Conservation (phyloP, 2,329 filamentous ascomycete species). For the Rugonectria rugulosa region DNA sequence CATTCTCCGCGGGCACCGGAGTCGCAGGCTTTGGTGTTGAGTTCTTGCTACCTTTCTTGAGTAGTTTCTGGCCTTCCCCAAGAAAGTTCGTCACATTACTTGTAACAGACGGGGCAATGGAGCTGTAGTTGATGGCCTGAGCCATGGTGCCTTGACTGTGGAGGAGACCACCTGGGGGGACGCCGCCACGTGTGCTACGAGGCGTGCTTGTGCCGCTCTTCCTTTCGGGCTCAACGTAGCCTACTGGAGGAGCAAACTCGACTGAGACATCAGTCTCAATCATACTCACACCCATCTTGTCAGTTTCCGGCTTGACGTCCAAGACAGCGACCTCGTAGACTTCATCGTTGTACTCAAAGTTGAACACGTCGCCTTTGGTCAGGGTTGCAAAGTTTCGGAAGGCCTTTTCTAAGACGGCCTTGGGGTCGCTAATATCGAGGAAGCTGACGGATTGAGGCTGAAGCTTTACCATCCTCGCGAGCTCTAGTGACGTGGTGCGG, state of each 20-base stretch:
- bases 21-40: slow-evolving; percentile 71
- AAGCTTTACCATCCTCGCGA: slow-evolving; percentile 92
- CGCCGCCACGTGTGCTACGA: slow-evolving; percentile 67
- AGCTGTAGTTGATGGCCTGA: slow-evolving; percentile 94
- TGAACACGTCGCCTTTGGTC: slow-evolving; percentile 93
- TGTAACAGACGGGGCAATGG: slow-evolving; percentile 82
- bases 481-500: slow-evolving; percentile 90
- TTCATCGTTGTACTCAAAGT: slow-evolving; percentile 95
- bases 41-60: slow-evolving; percentile 80
- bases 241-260: slow-evolving; percentile 92
- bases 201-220: slow-evolving; percentile 88
- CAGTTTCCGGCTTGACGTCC: slow-evolving; percentile 86
- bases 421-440: slow-evolving; percentile 95
- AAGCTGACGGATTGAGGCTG: slow-evolving; percentile 94
- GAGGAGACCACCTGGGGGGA: slow-evolving; percentile 76
- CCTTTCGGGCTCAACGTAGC: slow-evolving; percentile 87
- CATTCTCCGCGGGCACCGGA: slow-evolving; percentile 60
- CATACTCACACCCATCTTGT: slow-evolving; percentile 88
- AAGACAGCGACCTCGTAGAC: slow-evolving; percentile 92
- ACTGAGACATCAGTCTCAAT: slow-evolving; percentile 97
- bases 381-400: slow-evolving; percentile 96
- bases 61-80: slow-evolving; percentile 81
- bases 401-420: slow-evolving; percentile 94
- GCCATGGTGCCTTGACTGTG: slow-evolving; percentile 94
- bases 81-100: slow-evolving; percentile 80